Evolutionary conservation across 345 rosid species (phyloP).

Genomic region (Melaleuca quinquenervia): DNA sequence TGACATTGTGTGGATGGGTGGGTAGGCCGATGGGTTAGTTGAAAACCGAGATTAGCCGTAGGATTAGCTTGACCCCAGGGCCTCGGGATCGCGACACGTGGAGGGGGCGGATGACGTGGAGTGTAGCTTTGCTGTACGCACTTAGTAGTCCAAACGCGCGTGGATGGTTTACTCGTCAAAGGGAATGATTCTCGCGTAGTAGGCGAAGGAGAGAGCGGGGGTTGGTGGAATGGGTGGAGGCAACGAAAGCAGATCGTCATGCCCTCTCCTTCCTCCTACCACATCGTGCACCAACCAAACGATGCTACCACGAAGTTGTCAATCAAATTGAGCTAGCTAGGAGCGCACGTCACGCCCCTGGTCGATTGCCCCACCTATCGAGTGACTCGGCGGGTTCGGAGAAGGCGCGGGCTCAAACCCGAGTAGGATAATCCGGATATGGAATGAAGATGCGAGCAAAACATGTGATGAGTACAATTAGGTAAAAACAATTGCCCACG

Average conservation of each 20-base stretch:
- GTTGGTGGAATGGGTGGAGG: not conserved
- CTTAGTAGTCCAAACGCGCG: not conserved
- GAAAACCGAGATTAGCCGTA: constrained; percentile 15
- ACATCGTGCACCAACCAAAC: not conserved
- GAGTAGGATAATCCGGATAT: not conserved
- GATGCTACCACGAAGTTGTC: not conserved
- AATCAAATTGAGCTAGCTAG: not conserved
- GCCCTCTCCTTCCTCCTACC: not conserved
- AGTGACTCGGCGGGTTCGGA: not conserved
- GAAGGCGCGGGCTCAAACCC: not conserved
- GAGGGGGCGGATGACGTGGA: not conserved
- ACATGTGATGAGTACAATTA: not conserved
- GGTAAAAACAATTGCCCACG: not conserved
- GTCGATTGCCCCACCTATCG: not conserved
- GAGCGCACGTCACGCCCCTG: too few relatives aligned
- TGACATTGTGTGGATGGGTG: constrained; percentile 4
- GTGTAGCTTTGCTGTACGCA: not conserved
- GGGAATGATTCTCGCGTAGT: not conserved
- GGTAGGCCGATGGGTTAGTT: constrained; percentile 30
- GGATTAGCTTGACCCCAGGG: not conserved
- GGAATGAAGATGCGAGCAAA: not conserved
- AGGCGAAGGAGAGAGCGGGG: not conserved
- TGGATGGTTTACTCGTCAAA: constrained; percentile 1
- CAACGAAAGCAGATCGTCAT: constrained; percentile 3
- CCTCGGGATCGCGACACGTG: constrained; percentile 10